phyloP scores from a whole-genome alignment of 768 basidiomycete species.

The Macrocybe gigantea region DNA sequence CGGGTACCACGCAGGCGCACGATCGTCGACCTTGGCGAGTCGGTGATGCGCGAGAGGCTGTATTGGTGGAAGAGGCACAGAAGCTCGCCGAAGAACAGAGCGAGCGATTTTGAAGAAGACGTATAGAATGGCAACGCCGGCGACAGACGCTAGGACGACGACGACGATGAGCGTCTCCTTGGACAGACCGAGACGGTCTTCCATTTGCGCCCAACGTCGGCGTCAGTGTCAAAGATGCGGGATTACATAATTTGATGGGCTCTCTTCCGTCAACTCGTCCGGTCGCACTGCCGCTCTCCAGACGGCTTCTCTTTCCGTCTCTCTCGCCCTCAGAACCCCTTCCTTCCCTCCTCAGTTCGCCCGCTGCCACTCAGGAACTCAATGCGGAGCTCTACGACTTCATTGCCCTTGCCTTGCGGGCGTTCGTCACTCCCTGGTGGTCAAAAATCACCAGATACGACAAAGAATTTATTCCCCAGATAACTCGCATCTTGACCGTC shows the following conservation, averaged over 20 bases:
- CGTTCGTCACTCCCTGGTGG: conserved; percentile 84
- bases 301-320: conserved; percentile 62
- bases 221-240: not conserved
- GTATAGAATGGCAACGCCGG: conserved; percentile 29
- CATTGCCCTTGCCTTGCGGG: conserved; percentile 72
- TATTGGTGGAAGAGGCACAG: conserved; percentile 52
- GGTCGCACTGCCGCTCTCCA: conserved; percentile 24
- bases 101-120: conserved; percentile 31
- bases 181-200: conserved; percentile 16
- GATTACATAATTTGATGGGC: not conserved
- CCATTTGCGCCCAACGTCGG: conserved; percentile 8
- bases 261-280: not conserved
- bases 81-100: conserved; percentile 19
- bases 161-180: conserved; percentile 44
- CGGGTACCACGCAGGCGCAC: too few species aligned
- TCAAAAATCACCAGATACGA: conserved; percentile 77
- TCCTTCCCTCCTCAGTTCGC: conserved; percentile 31
- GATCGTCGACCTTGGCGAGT: conserved; percentile 29
- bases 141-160: conserved; percentile 38
- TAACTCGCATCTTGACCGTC: conserved; percentile 50
- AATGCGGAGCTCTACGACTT: conserved; percentile 71
- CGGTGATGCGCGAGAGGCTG: conserved; percentile 63
- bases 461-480: conserved; percentile 73
- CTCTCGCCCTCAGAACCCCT: conserved; percentile 39
- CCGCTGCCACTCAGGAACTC: conserved; percentile 35